Conservation (phyloP, 2,329 filamentous ascomycete genomes). For the Remersonia thermophila region DNA sequence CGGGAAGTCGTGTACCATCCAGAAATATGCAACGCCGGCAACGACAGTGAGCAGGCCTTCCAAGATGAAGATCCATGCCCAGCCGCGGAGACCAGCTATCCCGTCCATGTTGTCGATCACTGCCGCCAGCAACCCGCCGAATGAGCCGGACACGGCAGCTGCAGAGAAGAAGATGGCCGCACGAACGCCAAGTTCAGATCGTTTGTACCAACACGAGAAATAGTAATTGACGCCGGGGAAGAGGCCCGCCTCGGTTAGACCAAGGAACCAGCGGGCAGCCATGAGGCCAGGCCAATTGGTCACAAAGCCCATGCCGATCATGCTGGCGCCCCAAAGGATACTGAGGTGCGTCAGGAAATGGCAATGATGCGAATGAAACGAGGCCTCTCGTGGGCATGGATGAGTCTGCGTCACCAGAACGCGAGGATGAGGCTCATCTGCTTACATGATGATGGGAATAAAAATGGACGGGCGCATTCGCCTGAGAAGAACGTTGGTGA, state of each 20-base stretch:
- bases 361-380: no score
- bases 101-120: constrained; percentile 56
- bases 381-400: no score
- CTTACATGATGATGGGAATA: constrained; percentile 66
- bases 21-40: constrained; percentile 53
- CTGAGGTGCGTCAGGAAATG: constrained; percentile 21
- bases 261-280: constrained; percentile 58
- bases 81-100: constrained; percentile 38
- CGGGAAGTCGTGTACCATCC: constrained; percentile 68
- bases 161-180: constrained; percentile 69
- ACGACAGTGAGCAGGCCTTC: constrained; percentile 57
- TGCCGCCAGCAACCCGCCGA: constrained; percentile 57
- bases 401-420: no score
- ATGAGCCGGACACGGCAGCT: constrained; percentile 62
- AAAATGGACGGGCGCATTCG: constrained; percentile 63
- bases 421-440: no score
- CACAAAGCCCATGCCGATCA: constrained; percentile 58
- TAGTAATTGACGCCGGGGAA: constrained; percentile 61
- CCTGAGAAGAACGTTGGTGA: constrained; percentile 75
- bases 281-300: constrained; percentile 52
- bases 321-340: constrained; percentile 52
- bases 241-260: constrained; percentile 61
- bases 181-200: constrained; percentile 61
- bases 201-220: constrained; percentile 67
- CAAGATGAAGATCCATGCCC: constrained; percentile 53